Conservation (phyloP, 1,139 yeast genomes). For the Taphrina wiesneri region DNA sequence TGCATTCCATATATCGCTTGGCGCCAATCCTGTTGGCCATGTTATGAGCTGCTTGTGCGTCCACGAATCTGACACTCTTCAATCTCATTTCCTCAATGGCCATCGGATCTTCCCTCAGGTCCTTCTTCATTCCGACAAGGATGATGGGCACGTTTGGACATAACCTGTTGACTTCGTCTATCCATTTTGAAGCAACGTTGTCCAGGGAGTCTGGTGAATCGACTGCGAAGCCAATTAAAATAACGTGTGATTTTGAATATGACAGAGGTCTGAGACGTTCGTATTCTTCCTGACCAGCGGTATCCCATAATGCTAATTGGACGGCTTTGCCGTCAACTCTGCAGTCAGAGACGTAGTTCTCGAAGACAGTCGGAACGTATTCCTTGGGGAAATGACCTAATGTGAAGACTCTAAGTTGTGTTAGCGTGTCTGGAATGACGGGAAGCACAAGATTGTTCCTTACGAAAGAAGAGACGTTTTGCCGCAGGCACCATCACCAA, state of each 20-base stretch:
- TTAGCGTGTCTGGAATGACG: neutral
- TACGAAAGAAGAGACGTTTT: slow-evolving; percentile 79
- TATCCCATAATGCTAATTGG: slow-evolving; percentile 89
- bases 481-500: slow-evolving; percentile 96
- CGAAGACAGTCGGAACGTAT: slow-evolving; percentile 93
- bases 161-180: slow-evolving; percentile 72
- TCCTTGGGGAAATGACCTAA: slow-evolving; percentile 70
- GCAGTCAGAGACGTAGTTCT: slow-evolving; percentile 90
- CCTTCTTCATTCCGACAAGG: slow-evolving; percentile 88
- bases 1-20: slow-evolving; percentile 81
- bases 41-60: slow-evolving; percentile 73
- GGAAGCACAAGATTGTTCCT: neutral
- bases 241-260: slow-evolving; percentile 68
- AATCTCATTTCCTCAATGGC: slow-evolving; percentile 75
- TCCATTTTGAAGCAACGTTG: slow-evolving; percentile 62
- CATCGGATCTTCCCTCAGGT: slow-evolving; percentile 76
- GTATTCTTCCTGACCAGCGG: slow-evolving; percentile 89
- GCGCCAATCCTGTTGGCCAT: slow-evolving; percentile 89
- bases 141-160: slow-evolving; percentile 81
- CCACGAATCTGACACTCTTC: slow-evolving; percentile 74
- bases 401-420: slow-evolving; percentile 60
- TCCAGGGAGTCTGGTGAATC: slow-evolving; percentile 67
- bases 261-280: slow-evolving; percentile 64
- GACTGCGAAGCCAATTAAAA: slow-evolving; percentile 66
- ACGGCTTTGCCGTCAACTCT: slow-evolving; percentile 90